Base-by-base conservation (phyloP, 257 asterid genomes). In the Linderniella brevidens region DNA sequence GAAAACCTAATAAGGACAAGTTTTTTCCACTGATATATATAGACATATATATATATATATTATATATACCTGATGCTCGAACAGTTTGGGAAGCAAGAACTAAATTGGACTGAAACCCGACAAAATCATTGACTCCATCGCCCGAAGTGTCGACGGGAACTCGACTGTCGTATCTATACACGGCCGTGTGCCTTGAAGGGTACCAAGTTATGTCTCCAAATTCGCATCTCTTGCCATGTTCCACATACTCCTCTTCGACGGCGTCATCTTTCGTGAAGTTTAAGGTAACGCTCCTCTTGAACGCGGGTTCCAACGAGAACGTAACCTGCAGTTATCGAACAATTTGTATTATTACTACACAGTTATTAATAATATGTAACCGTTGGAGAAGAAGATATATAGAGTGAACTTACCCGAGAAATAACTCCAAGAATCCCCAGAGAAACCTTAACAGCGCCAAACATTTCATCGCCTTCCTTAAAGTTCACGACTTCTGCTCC, bases 191-290 rank as follows among this genome's bases (percentile, higher is more conserved):
- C 46, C 19, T 53, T 5, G 97, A 87, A n/a, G 97, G 97, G 53
- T 82, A 82, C 97, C 97, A 87, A 25, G 77, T 95, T 19, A 87
- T 72, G 55, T 87, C 92, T 8, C 78, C 97, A 53, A 82, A 87
- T 68, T 87, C 97, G 1, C 77, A 67, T 35, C 54, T 70, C 29
- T 57, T 78, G 17, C 69, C 84, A 54, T 82, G 93, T 10, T 69
- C 73, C 57, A 73, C 55, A 19, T 63, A 68, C 13, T 79, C 76
- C 11, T 69, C 68, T 58, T 77, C 94, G 1, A 82, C 53, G 1
- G 46, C 66, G 18, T 13, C 55, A 29, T 86, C 97, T n/a, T 64
- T 67, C 0, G 79, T 79, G 64, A 60, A 86, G 49, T 86, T 82
- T 41, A 49, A 77, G 0, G 68, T 73, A 10, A 79, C 49, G 46